Evolutionary conservation across 2,329 filamentous ascomycete genomes (phyloP), one percentile per base, ranked within the genome.

Genomic region (Ploettnerulaceae sp.): DNA sequence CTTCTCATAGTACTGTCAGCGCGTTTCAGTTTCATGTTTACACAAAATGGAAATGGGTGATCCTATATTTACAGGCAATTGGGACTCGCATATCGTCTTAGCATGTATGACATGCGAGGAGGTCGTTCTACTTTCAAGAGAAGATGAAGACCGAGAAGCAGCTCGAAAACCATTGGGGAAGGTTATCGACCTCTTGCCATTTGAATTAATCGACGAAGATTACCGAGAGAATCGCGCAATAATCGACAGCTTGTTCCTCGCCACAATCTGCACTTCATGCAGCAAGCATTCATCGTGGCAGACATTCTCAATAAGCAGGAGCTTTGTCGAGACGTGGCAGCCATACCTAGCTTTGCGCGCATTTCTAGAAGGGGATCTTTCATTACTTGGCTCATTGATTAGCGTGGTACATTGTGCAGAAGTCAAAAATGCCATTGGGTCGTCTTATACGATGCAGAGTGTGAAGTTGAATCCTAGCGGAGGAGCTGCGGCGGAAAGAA

Each of bases 271-370:
- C 14, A 17, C 25, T 29, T 40, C 25, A 25, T 40, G 25, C 37
- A 40, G 37, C 25, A 40, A 40, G 25, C 25, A 12, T 7, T 40
- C 25, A 18, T 21, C 25, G 25, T 40, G 25, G 25, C 24, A 29
- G 25, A 28, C 37, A 18, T n/a, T 40, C 17, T 40, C 37, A 12
- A 40, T 40, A 17, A 31, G 4, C 14, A 31, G 37, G 17, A 31
- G 3, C 15, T 18, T 31, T 5, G 15, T 40, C 17, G 15, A 28
- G 25, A 40, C 25, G 6, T 40, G 37, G 25, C 22, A 29, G 37
- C 37, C 37, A 26, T 40, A 40, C 15, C 25, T 40, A 18, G 37
- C 37, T 28, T 18, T 40, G 37, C 15, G 37, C 5, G 37, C 37
- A 29, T 40, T 40, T 40, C 15, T 40, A 7, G 37, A 20, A 31